A percentile compares a stretch with the other conserved stretches of the same genome.
phyloP scores from a whole-genome alignment of 2,329 filamentous ascomycete genomes.

The Helminthosporium solani region DNA sequence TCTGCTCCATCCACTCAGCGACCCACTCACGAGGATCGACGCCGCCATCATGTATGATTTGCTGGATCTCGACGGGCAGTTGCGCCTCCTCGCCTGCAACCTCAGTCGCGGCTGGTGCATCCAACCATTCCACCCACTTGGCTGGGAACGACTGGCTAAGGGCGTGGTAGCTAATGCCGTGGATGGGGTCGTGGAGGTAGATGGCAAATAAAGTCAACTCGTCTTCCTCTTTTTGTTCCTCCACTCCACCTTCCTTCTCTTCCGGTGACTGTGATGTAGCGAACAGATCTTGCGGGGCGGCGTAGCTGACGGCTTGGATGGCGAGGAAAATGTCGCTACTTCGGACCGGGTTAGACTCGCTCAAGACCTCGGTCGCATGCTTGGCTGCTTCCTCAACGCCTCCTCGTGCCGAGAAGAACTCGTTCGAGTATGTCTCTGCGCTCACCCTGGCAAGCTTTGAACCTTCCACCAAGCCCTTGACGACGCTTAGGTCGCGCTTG shows the following conservation, averaged over 20 bases:
- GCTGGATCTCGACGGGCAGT: slow-evolving; percentile 80
- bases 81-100: slow-evolving; percentile 49
- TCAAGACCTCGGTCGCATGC: slow-evolving; percentile 74
- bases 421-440: slow-evolving; percentile 81
- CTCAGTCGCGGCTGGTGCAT: slow-evolving; percentile 52
- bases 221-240: slow-evolving; percentile 57
- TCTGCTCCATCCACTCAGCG: slow-evolving; percentile 94
- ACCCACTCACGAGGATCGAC: slow-evolving; percentile 97
- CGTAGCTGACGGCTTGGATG: slow-evolving; percentile 80
- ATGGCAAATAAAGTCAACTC: slow-evolving; percentile 72
- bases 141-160: slow-evolving; percentile 80
- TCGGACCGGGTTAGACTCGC: slow-evolving; percentile 83
- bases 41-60: slow-evolving; percentile 71
- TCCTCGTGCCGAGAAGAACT: slow-evolving; percentile 77
- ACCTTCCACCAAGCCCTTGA: slow-evolving; percentile 79
- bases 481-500: slow-evolving; percentile 73
- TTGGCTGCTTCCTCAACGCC: slow-evolving; percentile 79
- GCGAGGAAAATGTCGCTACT: slow-evolving; percentile 93
- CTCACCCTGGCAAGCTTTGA: slow-evolving; percentile 88
- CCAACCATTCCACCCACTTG: slow-evolving; percentile 89
- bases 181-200: slow-evolving; percentile 83
- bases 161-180: slow-evolving; percentile 82
- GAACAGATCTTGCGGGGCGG: slow-evolving; percentile 68
- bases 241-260: slow-evolving; percentile 55
- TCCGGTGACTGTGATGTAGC: slow-evolving; percentile 55